Percentiles rank a stretch among this genome's conserved stretches.
Evolutionary conservation across 75 land plant genomes (phyloP).

Genomic region (Selaginella tamariscina): DNA sequence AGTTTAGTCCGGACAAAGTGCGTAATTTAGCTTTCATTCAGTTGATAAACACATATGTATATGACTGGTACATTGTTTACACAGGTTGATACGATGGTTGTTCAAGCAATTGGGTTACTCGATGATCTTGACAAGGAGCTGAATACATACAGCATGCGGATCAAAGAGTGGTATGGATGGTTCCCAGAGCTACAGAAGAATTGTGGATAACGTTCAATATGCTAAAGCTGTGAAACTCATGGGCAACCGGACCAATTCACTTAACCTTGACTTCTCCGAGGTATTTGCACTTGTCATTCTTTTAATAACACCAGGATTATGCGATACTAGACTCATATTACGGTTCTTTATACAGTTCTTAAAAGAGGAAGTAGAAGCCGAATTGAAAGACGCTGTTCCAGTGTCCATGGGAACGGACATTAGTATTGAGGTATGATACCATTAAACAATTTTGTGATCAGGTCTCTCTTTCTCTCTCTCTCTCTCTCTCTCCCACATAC

Average conservation of each 20-base stretch:
- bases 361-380: constrained; percentile 71
- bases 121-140: constrained; percentile 98
- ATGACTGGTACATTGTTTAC: background rate
- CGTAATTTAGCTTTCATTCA: background rate
- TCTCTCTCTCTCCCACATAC: too few species aligned
- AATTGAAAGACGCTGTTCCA: constrained; percentile 67
- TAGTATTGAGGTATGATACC: constrained; percentile 74
- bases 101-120: constrained; percentile 91
- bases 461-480: too few species aligned
- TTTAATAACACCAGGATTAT: background rate
- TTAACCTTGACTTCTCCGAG: constrained; percentile 82
- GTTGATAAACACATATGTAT: too few species aligned
- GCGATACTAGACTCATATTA: background rate
- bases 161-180: constrained; percentile 99
- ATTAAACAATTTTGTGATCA: constrained; percentile 87
- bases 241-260: constrained; percentile 80
- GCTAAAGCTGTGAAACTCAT: constrained; percentile 81
- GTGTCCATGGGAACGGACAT: constrained; percentile 99
- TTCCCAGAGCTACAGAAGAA: constrained; percentile 91
- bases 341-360: constrained; percentile 36
- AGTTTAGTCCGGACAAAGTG: constrained; percentile 93
- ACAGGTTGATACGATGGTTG: constrained; percentile 95
- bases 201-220: constrained; percentile 75
- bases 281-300: constrained; percentile 17
- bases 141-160: constrained; percentile 92